phyloP scores from a whole-genome alignment of 176 grass and related monocot species.

The Thalia dealbata region DNA sequence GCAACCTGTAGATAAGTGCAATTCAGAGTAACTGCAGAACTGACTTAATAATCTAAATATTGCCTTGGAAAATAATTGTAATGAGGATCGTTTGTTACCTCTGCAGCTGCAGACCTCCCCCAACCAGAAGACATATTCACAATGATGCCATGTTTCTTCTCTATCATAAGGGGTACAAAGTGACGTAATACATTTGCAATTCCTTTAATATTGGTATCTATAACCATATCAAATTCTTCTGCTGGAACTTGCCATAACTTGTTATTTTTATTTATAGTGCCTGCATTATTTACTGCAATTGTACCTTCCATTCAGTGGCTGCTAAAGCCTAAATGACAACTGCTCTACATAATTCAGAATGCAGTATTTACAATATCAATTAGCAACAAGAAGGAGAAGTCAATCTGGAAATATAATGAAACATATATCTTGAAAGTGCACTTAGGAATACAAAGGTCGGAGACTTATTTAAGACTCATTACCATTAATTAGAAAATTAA shows the following conservation, averaged over 20 bases:
- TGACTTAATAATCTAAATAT: background rate
- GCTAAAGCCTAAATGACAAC: too few species aligned
- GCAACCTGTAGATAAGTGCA: slow-evolving; percentile 50
- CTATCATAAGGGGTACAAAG: slow-evolving; percentile 84
- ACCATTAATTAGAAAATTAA: background rate
- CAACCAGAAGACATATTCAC: slow-evolving; percentile 93
- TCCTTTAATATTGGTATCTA: slow-evolving; percentile 97
- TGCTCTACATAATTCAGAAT: background rate
- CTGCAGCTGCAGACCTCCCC: slow-evolving; percentile 87
- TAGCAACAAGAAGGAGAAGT: background rate
- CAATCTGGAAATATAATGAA: background rate
- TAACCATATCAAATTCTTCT: slow-evolving; percentile 81
- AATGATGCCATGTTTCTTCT: slow-evolving; percentile 84
- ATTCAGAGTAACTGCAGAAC: background rate
- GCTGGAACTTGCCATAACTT: slow-evolving; percentile 85
- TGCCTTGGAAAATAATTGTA: background rate
- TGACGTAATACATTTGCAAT: slow-evolving; percentile 76
- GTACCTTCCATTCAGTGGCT: background rate
- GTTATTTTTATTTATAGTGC: slow-evolving; percentile 94
- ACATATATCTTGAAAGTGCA: background rate
- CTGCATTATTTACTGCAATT: slow-evolving; percentile 81
- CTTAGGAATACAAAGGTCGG: background rate
- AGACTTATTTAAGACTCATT: too few species aligned
- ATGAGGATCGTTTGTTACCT: slow-evolving; percentile 27
- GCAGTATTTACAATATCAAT: background rate